Evolutionary conservation across 1,284 basidiomycete genomes (phyloP), one percentile per base, ranked within the genome.

Genomic region (Athelia psychrophila): DNA sequence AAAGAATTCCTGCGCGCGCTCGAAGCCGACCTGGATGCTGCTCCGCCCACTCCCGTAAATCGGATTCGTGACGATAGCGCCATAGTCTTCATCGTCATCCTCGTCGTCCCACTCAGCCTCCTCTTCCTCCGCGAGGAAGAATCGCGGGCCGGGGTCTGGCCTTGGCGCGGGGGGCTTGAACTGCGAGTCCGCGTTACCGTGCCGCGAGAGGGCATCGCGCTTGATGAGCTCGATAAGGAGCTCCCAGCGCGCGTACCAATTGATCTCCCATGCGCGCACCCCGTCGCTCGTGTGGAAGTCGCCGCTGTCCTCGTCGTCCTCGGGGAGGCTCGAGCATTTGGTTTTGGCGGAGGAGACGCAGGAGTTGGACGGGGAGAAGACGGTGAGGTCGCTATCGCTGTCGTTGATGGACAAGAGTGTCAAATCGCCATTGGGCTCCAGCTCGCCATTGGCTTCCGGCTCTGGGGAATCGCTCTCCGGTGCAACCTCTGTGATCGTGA

Each of bases 181-280:
- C n/a, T 5, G 38, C 18, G 38, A 6, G 44, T 24, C 9, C 25
- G 16, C 44, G 6, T 38, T 22, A 2, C 42, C 12, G 10, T 51
- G 40, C 18, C 47, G 48, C 18, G 48, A 51, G 23, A 30, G 33
- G 3, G 42, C 49, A 19, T 64, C 54, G 12, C 50, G 49, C 45
- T 61, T 64, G 30, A 64, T 58, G 22, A 68, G 61, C 30, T 49
- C 53, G 18, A 60, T 46, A 42, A 67, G 56, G 47, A 67, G 22
- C 47, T 62, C 58, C 65, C 65, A 67, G 46, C 60, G 66, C 42
- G 57, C 55, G 22, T 70, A 64, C 65, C 65, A 66, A 27, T 54
- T 64, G 8, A 56, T 16, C 30, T 58, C 59, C 68, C 64, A 70
- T 47, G 45, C 35, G 20, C 54, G 44, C 24, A 55, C 19, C 16